Evolutionary conservation across 1,284 basidiomycete species (phyloP).

Genomic region (Psilocybe mexicana): DNA sequence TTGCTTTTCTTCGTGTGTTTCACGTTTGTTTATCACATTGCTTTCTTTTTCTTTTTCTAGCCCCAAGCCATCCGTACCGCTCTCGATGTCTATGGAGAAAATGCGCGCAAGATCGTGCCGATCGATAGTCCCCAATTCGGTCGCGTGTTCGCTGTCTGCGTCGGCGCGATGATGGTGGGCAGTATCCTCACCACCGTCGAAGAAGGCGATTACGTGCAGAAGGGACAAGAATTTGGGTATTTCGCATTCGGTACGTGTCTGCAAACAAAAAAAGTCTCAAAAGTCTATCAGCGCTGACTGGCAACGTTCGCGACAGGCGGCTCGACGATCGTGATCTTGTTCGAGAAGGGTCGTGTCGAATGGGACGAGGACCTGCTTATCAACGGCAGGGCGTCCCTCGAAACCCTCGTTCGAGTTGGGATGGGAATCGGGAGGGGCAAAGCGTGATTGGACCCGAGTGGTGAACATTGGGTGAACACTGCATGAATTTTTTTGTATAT

Average conservation of each 20-base stretch:
- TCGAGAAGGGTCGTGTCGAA: slow-evolving; percentile 78
- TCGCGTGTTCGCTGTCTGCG: slow-evolving; percentile 84
- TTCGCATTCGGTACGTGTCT: slow-evolving; percentile 82
- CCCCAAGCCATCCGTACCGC: slow-evolving; percentile 81
- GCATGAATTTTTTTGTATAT: too few species aligned
- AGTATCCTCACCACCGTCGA: slow-evolving; percentile 85
- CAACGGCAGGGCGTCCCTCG: slow-evolving; percentile 80
- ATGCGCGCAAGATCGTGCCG: slow-evolving; percentile 85
- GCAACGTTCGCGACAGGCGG: slow-evolving; percentile 55
- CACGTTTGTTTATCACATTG: slow-evolving; percentile 19
- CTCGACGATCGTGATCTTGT: slow-evolving; percentile 85
- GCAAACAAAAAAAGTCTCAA: too few species aligned
- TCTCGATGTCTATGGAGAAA: slow-evolving; percentile 95
- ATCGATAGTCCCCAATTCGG: slow-evolving; percentile 88
- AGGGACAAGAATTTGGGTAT: slow-evolving; percentile 91
- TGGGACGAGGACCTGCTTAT: slow-evolving; percentile 93
- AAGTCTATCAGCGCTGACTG: neutral
- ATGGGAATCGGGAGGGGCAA: slow-evolving; percentile 69
- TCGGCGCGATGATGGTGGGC: slow-evolving; percentile 95
- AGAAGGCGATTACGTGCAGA: slow-evolving; percentile 76
- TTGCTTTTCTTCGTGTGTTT: slow-evolving; percentile 17
- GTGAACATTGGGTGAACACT: too few species aligned
- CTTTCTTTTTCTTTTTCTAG: slow-evolving; percentile 35
- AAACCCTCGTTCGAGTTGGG: slow-evolving; percentile 87
- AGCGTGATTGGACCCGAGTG: neutral